These are phyloP conservation scores for Yamadazyma triangularis DNA, from an alignment of 1,139 yeast species.

Conservation along the genomic window DNA sequence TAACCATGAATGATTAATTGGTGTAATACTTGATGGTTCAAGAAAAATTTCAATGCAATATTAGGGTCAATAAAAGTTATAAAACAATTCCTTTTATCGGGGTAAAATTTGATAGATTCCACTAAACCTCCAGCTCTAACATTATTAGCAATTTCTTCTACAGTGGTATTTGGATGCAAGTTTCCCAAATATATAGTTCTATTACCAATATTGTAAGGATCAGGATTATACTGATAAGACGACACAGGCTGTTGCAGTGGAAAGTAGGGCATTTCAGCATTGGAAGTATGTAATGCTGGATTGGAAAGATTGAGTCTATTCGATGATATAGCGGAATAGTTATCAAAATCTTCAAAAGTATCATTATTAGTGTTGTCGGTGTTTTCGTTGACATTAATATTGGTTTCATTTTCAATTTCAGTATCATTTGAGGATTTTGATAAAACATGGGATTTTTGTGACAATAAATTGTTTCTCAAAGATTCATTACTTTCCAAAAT, in stretches of 20 bases:
- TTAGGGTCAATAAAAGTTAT: slow-evolving; percentile 42
- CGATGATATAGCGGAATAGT: background rate
- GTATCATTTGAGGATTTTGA: background rate
- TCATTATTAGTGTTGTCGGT: background rate
- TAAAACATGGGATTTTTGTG: background rate
- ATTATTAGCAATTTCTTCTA: slow-evolving; percentile 48
- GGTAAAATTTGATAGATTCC: slow-evolving; percentile 34
- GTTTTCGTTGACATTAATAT: background rate
- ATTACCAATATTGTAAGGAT: slow-evolving; percentile 31
- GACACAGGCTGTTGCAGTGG: background rate
- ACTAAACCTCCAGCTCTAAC: slow-evolving; percentile 48
- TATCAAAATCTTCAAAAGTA: background rate
- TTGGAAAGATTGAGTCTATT: background rate
- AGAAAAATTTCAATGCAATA: slow-evolving; percentile 37
- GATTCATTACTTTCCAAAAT: slow-evolving; percentile 8
- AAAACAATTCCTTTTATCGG: slow-evolving; percentile 38
- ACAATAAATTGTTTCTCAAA: slow-evolving; percentile 3
- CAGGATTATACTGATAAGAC: slow-evolving; percentile 12
- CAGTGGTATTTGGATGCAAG: slow-evolving; percentile 39
- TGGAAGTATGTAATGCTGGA: slow-evolving; percentile 1
- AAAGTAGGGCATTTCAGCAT: too few species aligned
- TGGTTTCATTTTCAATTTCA: background rate
- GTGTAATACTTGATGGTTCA: slow-evolving; percentile 43
- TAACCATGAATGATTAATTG: slow-evolving; percentile 44
- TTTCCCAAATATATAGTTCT: slow-evolving; percentile 44